phyloP scores from a whole-genome alignment of 768 basidiomycete genomes.

The Tephrocybe sp. region DNA sequence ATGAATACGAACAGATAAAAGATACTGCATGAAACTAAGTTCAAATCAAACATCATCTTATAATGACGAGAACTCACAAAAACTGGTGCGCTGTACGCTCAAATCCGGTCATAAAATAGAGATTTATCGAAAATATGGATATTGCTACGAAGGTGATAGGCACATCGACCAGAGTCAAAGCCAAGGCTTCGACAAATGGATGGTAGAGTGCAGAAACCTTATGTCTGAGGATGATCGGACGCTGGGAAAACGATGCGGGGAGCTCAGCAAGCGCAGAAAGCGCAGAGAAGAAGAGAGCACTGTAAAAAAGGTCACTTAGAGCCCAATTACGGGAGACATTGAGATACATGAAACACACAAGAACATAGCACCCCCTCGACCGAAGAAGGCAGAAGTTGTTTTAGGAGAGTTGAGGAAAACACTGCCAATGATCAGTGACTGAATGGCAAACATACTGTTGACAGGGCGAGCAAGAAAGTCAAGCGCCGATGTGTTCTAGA shows the following conservation, averaged over 20 bases:
- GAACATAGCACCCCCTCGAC: slow-evolving; percentile 78
- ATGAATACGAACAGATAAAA: slow-evolving; percentile 57
- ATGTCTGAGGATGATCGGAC: slow-evolving; percentile 60
- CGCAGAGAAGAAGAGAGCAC: slow-evolving; percentile 11
- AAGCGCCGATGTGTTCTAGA: slow-evolving; percentile 22
- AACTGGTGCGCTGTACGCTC: slow-evolving; percentile 58
- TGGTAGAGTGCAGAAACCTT: slow-evolving; percentile 57
- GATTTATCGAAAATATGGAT: slow-evolving; percentile 41
- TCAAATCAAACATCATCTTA: no score
- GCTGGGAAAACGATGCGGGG: slow-evolving; percentile 52
- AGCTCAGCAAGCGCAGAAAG: slow-evolving; percentile 19
- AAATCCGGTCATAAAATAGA: slow-evolving; percentile 66
- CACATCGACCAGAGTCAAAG: slow-evolving; percentile 60
- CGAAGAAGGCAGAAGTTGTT: slow-evolving; percentile 63
- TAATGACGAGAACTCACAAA: slow-evolving; percentile 47
- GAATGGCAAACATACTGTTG: slow-evolving; percentile 51
- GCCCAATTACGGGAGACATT: slow-evolving; percentile 1
- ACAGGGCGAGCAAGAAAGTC: not conserved
- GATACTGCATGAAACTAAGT: slow-evolving; percentile 38
- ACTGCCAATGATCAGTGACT: slow-evolving; percentile 54
- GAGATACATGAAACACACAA: slow-evolving; percentile 44
- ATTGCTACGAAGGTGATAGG: slow-evolving; percentile 56
- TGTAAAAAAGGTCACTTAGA: slow-evolving; percentile 5
- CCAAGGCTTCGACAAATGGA: slow-evolving; percentile 32
- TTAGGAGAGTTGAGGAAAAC: slow-evolving; percentile 61